phyloP scores from a whole-genome alignment of 163 green algal species.

The Scenedesmus sp. region DNA sequence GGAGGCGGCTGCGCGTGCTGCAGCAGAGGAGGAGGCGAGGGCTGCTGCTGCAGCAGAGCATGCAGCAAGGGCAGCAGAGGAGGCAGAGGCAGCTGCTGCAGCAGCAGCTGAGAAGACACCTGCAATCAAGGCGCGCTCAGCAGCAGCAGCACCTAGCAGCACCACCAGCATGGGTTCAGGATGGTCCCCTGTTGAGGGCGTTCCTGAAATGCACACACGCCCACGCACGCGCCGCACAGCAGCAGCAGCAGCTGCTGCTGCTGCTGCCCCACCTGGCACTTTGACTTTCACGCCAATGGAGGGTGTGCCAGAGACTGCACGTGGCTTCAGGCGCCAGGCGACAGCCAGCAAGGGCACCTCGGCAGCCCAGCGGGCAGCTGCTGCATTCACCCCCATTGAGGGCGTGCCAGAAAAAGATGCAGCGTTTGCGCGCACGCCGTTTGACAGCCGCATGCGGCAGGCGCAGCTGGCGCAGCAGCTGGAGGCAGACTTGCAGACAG shows the following conservation, averaged over 20 bases:
- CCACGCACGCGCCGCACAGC: neutral
- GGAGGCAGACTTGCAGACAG: constrained; percentile 5
- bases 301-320: constrained; percentile 52
- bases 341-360: neutral
- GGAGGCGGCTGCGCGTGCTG: neutral
- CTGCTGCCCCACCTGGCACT: constrained; percentile 18
- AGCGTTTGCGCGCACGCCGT: constrained; percentile 3
- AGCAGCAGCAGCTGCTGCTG: constrained; percentile 19
- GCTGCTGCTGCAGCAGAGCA: constrained; percentile 14
- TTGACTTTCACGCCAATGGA: constrained; percentile 54
- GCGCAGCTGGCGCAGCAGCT: neutral
- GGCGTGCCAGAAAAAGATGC: constrained; percentile 50
- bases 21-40: neutral
- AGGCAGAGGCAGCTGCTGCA: constrained; percentile 24
- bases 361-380: neutral
- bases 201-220: constrained; percentile 52
- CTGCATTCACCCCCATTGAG: constrained; percentile 44
- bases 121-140: neutral
- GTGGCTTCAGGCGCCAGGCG: constrained; percentile 21
- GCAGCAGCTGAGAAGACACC: constrained; percentile 10
- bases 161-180: neutral
- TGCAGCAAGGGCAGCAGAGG: neutral
- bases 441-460: neutral
- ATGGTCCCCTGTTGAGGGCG: constrained; percentile 53
- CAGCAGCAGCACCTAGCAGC: neutral